Evolutionary conservation across 768 basidiomycete genomes (phyloP), one percentile per base, ranked within the genome.

Genomic region (Piloderma croceum): DNA sequence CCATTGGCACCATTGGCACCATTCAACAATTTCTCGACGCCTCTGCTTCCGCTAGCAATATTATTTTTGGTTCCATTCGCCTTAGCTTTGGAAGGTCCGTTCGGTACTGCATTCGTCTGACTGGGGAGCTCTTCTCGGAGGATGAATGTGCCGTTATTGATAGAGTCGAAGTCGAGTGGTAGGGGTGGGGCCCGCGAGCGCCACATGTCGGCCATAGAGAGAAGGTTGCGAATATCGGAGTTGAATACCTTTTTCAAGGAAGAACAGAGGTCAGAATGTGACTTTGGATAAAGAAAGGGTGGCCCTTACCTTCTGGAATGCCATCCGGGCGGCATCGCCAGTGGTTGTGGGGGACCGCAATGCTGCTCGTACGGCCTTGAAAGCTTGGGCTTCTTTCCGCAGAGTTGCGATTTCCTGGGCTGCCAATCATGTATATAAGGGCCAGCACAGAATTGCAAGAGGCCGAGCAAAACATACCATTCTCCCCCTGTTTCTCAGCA

Each of bases 121-220:
- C 45, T 31, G 18, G 38, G 36, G 44, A 57, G 59, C 48, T 44
- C 57, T 38, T 42, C 52, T 25, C 61, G 67, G 15, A 74, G 60
- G 10, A 62, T 55, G 52, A 90, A 90, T 1, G 73, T 69, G 5
- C 71, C 81, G 13, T 78, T 62, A 50, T 79, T 58, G 49, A 98
- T 90, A 3, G 65, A 61, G n/a, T 86, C 80, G 52, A 82, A 91
- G 43, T 87, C 80, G 20, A 99, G 74, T 1, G 93, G 82, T 0
- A 74, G 77, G 1, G 96, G 96, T 38, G 83, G 84, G n/a, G 81
- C 77, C 29, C 94, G 76, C 5, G 84, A 77, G 23, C 81, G 81
- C 96, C 96, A 99, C 92, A 99, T 97, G 52, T 98, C 96, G 11
- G 78, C 64, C 96, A 99, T 99, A 13, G 76, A 77, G 22, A 99